A percentile compares a stretch with the other conserved stretches of the same genome.
Evolutionary conservation across 192 early-diverging fungal species (phyloP).

Genomic region (Coemansia guatemalensis): DNA sequence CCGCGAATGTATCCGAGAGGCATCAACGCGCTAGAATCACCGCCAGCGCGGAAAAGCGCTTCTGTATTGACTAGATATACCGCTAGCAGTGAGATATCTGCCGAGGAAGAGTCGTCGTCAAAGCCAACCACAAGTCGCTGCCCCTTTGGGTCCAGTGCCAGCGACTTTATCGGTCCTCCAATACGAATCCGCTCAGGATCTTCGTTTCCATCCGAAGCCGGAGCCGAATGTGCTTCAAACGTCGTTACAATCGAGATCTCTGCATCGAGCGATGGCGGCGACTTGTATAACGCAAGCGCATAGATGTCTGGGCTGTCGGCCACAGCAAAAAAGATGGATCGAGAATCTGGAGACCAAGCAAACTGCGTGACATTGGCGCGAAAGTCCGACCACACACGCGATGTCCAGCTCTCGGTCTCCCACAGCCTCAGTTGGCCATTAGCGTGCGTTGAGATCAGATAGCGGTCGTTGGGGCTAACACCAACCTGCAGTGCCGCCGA

Average conservation of each 20-base stretch:
- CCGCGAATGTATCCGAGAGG: slow-evolving; percentile 54
- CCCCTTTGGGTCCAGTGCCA: slow-evolving; percentile 47
- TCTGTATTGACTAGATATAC: slow-evolving; percentile 44
- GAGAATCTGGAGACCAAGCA: slow-evolving; percentile 51
- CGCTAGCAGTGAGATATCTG: slow-evolving; percentile 50
- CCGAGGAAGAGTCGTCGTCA: slow-evolving; percentile 33
- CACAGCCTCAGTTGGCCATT: slow-evolving; percentile 52
- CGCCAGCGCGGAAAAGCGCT: slow-evolving; percentile 45
- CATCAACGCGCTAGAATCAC: slow-evolving; percentile 36
- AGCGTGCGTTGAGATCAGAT: slow-evolving; percentile 42
- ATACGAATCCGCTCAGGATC: slow-evolving; percentile 38
- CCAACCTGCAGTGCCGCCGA: slow-evolving; percentile 27
- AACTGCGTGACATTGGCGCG: slow-evolving; percentile 21
- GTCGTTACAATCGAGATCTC: slow-evolving; percentile 31
- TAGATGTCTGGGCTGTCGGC: slow-evolving; percentile 31
- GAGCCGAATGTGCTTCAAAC: slow-evolving; percentile 34
- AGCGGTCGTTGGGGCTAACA: slow-evolving; percentile 39
- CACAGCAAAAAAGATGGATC: slow-evolving; percentile 43
- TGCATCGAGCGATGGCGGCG: slow-evolving; percentile 42
- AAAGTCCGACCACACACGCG: slow-evolving; percentile 50
- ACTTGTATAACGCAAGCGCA: slow-evolving; percentile 36
- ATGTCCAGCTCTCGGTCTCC: slow-evolving; percentile 49
- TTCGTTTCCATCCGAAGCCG: slow-evolving; percentile 8
- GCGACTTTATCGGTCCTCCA: slow-evolving; percentile 41
- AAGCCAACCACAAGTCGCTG: slow-evolving; percentile 51